phyloP scores from a whole-genome alignment of 306 rosid genomes.

The Cajanus cajan region DNA sequence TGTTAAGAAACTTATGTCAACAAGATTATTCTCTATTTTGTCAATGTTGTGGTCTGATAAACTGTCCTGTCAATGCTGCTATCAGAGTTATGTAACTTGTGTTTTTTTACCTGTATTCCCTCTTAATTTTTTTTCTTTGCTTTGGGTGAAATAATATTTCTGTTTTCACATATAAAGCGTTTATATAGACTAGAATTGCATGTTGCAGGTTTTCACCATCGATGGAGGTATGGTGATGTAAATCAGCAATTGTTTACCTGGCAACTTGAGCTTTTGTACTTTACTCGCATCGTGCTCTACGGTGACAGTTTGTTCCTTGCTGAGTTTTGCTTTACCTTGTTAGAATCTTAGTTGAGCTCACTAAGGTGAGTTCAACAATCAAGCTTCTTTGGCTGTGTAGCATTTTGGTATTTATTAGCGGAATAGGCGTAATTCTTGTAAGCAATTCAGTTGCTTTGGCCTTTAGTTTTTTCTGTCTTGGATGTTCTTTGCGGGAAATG shows the following conservation, averaged over 20 bases:
- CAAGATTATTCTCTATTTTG: too few species aligned
- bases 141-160: neutral
- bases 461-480: neutral
- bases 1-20: too few species aligned
- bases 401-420: neutral
- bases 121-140: neutral
- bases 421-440: constrained; percentile 22
- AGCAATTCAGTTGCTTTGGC: neutral
- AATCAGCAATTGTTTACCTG: constrained; percentile 1
- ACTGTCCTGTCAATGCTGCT: neutral
- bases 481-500: neutral
- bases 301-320: constrained; percentile 25
- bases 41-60: too few species aligned
- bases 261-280: constrained; percentile 7
- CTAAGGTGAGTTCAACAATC: constrained; percentile 7
- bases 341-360: constrained; percentile 38
- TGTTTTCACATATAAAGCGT: neutral
- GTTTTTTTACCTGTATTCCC: neutral
- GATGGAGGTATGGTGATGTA: constrained; percentile 99
- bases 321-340: constrained; percentile 23
- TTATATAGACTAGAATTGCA: constrained; percentile 11
- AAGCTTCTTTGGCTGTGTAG: neutral
- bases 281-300: constrained; percentile 11
- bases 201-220: constrained; percentile 75
- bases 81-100: neutral